phyloP scores from a whole-genome alignment of 345 rosid genomes.

The Lumnitzera racemosa region DNA sequence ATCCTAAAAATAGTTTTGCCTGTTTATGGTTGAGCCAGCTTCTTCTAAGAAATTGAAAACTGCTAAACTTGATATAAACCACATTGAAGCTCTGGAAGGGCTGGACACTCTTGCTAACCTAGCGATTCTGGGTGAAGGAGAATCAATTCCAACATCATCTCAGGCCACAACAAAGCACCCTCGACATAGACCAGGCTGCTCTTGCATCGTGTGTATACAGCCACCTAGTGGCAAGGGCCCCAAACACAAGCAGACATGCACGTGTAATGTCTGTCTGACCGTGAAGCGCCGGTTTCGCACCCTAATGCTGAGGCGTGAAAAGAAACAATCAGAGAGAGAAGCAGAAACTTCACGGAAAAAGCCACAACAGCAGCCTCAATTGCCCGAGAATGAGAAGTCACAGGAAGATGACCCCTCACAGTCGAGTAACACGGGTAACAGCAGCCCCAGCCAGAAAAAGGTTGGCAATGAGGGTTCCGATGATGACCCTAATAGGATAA shows the following conservation, averaged over 20 bases:
- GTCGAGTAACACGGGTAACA: conserved; percentile 31
- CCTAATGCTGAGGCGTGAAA: conserved; percentile 57
- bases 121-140: conserved; percentile 59
- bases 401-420: conserved; percentile 33
- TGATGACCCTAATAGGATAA: conserved; percentile 33
- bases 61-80: conserved; percentile 33
- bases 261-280: conserved; percentile 64
- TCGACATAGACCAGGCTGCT: conserved; percentile 84
- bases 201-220: conserved; percentile 90
- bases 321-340: conserved; percentile 58
- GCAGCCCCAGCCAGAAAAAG: conserved; percentile 39
- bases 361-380: conserved; percentile 23
- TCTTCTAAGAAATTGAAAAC: conserved; percentile 46
- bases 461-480: conserved; percentile 33
- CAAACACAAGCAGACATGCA: conserved; percentile 74
- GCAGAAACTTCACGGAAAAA: conserved; percentile 40
- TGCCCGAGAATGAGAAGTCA: conserved; percentile 38
- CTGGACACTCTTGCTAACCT: conserved; percentile 60
- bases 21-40: conserved; percentile 21
- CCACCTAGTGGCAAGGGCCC: conserved; percentile 91
- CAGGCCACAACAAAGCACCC: conserved; percentile 86
- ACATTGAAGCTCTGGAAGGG: conserved; percentile 50
- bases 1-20: conserved; percentile 5
- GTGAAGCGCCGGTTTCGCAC: conserved; percentile 78
- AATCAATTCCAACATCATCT: conserved; percentile 35